A percentile compares a stretch with the other conserved stretches of the same genome.
Evolutionary conservation across 352 stramenopile species (phyloP).

Genomic region (Discostella stelligera): DNA sequence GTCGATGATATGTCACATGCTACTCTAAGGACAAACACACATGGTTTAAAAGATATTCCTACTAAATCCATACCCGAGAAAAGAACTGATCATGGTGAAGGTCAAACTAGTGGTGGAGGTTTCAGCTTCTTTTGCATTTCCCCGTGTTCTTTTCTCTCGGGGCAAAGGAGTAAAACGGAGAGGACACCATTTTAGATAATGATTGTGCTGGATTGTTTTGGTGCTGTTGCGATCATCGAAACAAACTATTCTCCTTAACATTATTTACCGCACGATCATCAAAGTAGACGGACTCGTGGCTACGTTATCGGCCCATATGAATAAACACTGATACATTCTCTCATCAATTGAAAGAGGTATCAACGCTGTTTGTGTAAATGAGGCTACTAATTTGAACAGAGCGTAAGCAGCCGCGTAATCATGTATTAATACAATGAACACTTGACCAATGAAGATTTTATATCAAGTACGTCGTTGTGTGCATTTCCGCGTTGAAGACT

Average conservation of each 20-base stretch:
- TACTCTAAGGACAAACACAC: background rate
- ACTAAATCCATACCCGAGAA: background rate
- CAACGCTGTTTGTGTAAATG: background rate
- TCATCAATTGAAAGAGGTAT: background rate
- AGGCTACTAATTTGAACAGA: background rate
- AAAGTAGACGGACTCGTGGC: background rate
- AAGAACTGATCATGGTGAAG: background rate
- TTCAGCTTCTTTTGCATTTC: conserved; percentile 50
- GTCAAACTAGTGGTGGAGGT: conserved; percentile 7
- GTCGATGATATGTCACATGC: background rate
- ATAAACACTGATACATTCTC: background rate
- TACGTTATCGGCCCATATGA: background rate
- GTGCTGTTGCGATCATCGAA: background rate
- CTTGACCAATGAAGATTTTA: too few relatives aligned
- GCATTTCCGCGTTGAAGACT: background rate
- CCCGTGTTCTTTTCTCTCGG: conserved; percentile 35
- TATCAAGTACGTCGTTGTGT: background rate
- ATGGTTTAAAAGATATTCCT: background rate
- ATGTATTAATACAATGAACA: background rate
- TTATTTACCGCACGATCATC: too few relatives aligned
- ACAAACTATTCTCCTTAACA: background rate
- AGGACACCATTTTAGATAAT: background rate
- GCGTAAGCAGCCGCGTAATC: background rate
- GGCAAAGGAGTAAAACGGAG: conserved; percentile 24
- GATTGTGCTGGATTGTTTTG: background rate